These are phyloP conservation scores for Aureobasidium namibiae DNA, from an alignment of 2,329 filamentous ascomycete genomes.

Conservation along the genomic window DNA sequence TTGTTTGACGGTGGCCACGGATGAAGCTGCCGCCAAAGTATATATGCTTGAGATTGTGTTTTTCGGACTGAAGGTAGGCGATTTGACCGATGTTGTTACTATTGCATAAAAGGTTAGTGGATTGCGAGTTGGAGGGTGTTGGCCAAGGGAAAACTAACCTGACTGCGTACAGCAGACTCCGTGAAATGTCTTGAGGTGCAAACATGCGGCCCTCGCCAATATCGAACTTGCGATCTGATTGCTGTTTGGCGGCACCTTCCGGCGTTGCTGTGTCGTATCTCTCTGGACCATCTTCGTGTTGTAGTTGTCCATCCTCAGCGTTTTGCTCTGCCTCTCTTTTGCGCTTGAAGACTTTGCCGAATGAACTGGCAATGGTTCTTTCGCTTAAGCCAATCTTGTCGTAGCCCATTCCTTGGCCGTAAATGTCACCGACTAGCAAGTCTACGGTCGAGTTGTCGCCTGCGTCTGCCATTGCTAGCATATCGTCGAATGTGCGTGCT, in stretches of 20 bases:
- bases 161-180: constrained; percentile 87
- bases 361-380: constrained; percentile 89
- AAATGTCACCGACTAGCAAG: constrained; percentile 96
- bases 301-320: constrained; percentile 62
- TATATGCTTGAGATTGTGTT: constrained; percentile 82
- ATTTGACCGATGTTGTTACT: constrained; percentile 99
- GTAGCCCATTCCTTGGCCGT: constrained; percentile 93
- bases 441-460: constrained; percentile 92
- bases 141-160: constrained; percentile 33
- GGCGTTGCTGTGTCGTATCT: constrained; percentile 15
- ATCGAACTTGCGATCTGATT: constrained; percentile 26
- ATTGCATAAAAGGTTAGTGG: constrained; percentile 20
- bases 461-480: constrained; percentile 82
- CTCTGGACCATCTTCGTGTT: constrained; percentile 39
- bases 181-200: constrained; percentile 73
- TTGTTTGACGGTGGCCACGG: constrained; percentile 89
- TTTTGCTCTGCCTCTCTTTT: constrained; percentile 74
- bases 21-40: constrained; percentile 98
- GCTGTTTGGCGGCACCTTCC: constrained; percentile 19
- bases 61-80: constrained; percentile 92
- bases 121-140: neutral
- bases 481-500: constrained; percentile 93
- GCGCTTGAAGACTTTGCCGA: constrained; percentile 93
- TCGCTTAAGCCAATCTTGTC: constrained; percentile 93
- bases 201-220: constrained; percentile 49